Percentiles rank a stretch among this genome's conserved stretches.
Evolutionary conservation across 768 basidiomycete genomes (phyloP).

Genomic region (Trametes gibbosa): DNA sequence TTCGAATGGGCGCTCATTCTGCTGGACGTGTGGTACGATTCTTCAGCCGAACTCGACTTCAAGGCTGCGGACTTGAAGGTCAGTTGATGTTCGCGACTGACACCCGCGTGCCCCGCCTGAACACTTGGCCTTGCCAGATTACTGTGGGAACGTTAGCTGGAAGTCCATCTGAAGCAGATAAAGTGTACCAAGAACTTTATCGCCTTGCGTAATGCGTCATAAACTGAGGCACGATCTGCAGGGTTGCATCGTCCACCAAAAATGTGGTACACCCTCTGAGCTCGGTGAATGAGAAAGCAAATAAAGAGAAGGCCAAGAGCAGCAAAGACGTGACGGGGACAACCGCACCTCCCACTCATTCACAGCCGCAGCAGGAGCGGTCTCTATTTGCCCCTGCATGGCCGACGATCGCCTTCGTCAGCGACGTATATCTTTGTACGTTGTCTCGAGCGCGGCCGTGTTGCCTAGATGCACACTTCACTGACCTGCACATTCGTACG

Average conservation of each 20-base stretch:
- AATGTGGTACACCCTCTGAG: not conserved
- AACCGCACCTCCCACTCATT: not conserved
- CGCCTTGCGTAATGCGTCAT: slow-evolving; percentile 37
- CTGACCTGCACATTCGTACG: too few relatives aligned
- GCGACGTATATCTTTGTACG: slow-evolving; percentile 62
- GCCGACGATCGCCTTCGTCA: slow-evolving; percentile 30
- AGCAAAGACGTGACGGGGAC: not conserved
- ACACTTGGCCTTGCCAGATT: slow-evolving; percentile 27
- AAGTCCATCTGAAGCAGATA: slow-evolving; percentile 24
- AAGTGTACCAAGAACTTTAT: slow-evolving; percentile 47
- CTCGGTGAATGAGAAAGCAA: not conserved
- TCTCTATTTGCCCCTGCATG: not conserved
- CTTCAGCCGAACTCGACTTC: slow-evolving; percentile 62
- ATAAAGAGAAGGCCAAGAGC: not conserved
- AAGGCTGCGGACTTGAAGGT: slow-evolving; percentile 52
- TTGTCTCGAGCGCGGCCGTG: not conserved
- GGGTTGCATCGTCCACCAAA: not conserved
- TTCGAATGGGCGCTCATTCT: slow-evolving; percentile 86
- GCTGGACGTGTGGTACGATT: slow-evolving; percentile 71
- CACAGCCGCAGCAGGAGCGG: not conserved
- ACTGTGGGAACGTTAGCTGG: slow-evolving; percentile 24
- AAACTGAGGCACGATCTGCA: not conserved
- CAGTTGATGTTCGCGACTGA: not conserved
- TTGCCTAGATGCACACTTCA: not conserved
- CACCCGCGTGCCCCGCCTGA: not conserved